Evolutionary conservation across 177 flowering plant species (phyloP), one percentile per base, ranked within the genome.

Genomic region (Vitis hybrid): DNA sequence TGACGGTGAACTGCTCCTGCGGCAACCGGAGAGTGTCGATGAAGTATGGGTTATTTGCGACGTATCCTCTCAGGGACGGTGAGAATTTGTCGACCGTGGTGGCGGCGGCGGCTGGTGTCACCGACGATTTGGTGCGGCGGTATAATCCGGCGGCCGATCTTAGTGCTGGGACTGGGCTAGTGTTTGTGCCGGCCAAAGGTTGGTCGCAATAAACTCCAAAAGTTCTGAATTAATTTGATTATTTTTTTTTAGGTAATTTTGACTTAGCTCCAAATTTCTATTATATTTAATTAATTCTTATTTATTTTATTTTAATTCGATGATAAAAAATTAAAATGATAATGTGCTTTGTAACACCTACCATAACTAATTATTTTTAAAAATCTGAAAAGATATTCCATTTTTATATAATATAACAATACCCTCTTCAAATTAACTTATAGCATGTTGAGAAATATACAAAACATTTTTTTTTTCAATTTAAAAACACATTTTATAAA

Each of bases 1-100:
- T 86, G 1, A 78, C 88, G 0, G 87, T 87, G 58, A 87, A 82
- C 71, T 89, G 94, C 67, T 83, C 86, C 0, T 89, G 90, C 61
- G 90, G 91, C 0, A 75, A 85, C 56, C 11, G 67, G 6, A n/a
- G 54, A 14, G 76, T 86, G 11, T 83, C 89, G 1, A 78, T 51
- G 64, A 80, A 71, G 33, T 89, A 86, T 51, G 93, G 91, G 71
- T 65, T 86, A 78, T 89, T 87, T 58, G 61, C 66, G 24, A 87
- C 91, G 52, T 89, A 85, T 70, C 93, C 93, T 5, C 73, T 87
- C 2, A 76, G 80, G 1, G 52, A 73, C 2, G 80, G 70, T 0
- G 90, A 89, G 17, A 75, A 59, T 59, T 65, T 84, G 74, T 17
- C 69, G 6, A 65, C 68, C 0, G 66, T 88, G 22, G 66, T 88